Evolutionary conservation across 768 basidiomycete genomes (phyloP), one percentile per base, ranked within the genome.

Genomic region (Glaciozyma antarctica): DNA sequence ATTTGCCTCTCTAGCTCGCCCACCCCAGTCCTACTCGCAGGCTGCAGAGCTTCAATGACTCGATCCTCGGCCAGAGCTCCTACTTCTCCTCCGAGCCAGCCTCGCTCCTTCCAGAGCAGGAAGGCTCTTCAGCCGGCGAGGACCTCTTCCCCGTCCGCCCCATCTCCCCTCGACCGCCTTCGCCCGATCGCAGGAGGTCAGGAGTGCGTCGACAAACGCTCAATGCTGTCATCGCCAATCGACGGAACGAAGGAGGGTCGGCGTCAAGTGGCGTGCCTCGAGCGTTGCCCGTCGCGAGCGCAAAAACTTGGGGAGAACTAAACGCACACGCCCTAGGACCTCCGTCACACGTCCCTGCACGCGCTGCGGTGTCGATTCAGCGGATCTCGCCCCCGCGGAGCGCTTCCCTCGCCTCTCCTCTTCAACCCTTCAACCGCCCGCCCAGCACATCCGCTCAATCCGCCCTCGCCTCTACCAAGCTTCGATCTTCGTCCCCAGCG

Each of bases 81-180:
- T 21, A 24, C 3, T 41, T 41, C 51, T 22, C 49, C 24, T 24
- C 38, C 26, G 38, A 53, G 2, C 41, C 60, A 1, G 15, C 54
- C 22, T 44, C 41, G 9, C 21, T 43, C 60, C 3, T 22, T 0
- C 28, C 52, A 13, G 26, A 15, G 43, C 47, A 28, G 6, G 26
- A 26, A 21, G 61, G 54, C 17, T 61, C 61, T 0, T 61, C 61
- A 0, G 61, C 61, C 7, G 61, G 61, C 21, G 61, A 61, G 32
- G 61, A 61, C 44, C 30, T 61, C 41, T 61, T 22, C 60, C 22
- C 22, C 10, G 30, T 19, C 32, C 22, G 22, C 59, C 16, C 47
- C 9, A 17, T 34, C 22, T n/a, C 48, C 32, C 59, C 43, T 30
- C 43, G 53, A 12, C 28, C n/a, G 41, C 51, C 49, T 13, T 13